Percentiles rank a stretch among this genome's conserved stretches.
Conservation (phyloP, 192 early-diverging fungal genomes). For the Backusella mclennaniae region DNA sequence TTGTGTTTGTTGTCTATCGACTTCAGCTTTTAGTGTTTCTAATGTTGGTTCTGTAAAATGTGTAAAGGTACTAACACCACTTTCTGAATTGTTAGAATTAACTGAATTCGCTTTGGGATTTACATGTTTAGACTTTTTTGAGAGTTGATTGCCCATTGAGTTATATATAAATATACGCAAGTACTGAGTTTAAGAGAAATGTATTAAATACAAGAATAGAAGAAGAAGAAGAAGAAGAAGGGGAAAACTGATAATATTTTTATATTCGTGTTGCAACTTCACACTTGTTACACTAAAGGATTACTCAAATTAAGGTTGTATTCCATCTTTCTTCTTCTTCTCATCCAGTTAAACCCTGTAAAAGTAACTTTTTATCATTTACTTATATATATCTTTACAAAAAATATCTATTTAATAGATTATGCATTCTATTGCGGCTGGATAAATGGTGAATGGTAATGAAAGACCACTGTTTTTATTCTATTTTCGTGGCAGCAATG, state of each 20-base stretch:
- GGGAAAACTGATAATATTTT: not conserved
- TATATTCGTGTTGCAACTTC: not conserved
- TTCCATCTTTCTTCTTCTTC: no score
- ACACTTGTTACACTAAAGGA: no score
- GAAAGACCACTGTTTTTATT: not conserved
- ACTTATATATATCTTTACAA: not conserved
- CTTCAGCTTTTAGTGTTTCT: not conserved
- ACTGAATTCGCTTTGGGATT: not conserved
- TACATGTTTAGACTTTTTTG: not conserved
- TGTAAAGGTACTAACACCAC: not conserved
- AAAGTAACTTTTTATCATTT: not conserved
- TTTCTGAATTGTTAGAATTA: not conserved
- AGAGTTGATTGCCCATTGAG: constrained; percentile 18
- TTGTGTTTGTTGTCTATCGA: constrained; percentile 1
- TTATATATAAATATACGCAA: not conserved
- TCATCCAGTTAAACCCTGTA: no score
- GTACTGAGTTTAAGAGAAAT: not conserved
- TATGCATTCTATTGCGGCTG: no score
- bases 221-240: not conserved
- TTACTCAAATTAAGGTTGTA: no score
- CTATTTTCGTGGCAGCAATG: not conserved
- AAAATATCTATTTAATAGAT: not conserved
- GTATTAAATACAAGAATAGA: not conserved
- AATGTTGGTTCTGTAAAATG: not conserved
- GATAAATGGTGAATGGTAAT: not conserved